Conservation (phyloP, 345 rosid species). For the Eutrema heterophyllum region DNA sequence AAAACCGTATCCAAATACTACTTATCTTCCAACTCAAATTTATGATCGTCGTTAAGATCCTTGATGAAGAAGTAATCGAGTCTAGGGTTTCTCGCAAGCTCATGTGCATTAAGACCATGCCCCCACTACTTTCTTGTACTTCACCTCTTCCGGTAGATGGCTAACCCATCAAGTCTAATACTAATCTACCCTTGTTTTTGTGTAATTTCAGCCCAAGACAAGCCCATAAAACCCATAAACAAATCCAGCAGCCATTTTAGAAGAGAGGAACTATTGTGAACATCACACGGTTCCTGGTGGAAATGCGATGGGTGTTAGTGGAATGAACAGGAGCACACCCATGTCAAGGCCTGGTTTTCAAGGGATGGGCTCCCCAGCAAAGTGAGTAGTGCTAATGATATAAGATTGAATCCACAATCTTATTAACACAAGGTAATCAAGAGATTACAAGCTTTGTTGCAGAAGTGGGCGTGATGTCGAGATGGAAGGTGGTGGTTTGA, state of each 20-base stretch:
- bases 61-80: conserved; percentile 36
- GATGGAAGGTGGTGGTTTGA: no score
- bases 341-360: conserved; percentile 76
- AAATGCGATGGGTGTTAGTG: conserved; percentile 63
- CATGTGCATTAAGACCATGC: conserved; percentile 94
- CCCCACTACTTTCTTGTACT: conserved; percentile 71
- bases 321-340: conserved; percentile 65
- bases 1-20: conserved; percentile 68
- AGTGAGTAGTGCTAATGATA: no score
- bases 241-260: no score
- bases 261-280: no score
- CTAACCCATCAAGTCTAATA: conserved; percentile 83
- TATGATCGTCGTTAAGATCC: conserved; percentile 66
- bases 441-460: no score
- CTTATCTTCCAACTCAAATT: conserved; percentile 45
- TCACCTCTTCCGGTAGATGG: conserved; percentile 65
- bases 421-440: no score
- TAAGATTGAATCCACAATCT: no score
- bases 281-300: conserved; percentile 63
- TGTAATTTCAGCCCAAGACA: no score
- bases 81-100: conserved; percentile 51
- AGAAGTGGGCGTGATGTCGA: no score
- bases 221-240: no score
- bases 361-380: conserved; percentile 64
- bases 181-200: no score